Evolutionary conservation across 805 yeast species (phyloP).

Genomic region (Metschnikowia koreensis): DNA sequence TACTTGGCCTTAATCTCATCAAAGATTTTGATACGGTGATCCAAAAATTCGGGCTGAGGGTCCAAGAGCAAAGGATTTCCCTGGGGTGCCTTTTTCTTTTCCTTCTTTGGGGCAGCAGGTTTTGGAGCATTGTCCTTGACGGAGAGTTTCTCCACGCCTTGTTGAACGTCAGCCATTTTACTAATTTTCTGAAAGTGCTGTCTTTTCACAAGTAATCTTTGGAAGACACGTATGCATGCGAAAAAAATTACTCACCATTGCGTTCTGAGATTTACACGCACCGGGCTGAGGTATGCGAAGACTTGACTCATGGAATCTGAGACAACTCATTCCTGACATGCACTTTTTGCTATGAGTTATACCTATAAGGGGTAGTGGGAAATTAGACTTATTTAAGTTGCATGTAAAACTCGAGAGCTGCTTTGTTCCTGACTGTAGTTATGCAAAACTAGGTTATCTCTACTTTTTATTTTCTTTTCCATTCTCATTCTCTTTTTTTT

Average conservation of each 20-base stretch:
- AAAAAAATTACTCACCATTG: constrained; percentile 6
- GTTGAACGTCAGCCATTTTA: constrained; percentile 19
- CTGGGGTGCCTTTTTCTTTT: constrained; percentile 43
- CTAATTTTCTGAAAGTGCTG: neutral
- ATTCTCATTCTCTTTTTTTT: no score
- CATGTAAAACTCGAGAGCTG: no score
- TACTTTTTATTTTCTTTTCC: no score
- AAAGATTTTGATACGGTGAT: constrained; percentile 72
- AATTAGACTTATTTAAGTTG: no score
- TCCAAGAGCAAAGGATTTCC: constrained; percentile 48
- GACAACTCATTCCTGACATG: neutral
- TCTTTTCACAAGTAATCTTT: neutral
- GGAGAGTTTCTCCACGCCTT: constrained; percentile 20
- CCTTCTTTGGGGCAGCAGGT: constrained; percentile 28
- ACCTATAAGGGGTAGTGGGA: no score
- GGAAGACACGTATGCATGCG: constrained; percentile 2
- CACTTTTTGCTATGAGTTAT: neutral
- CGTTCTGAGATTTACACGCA: constrained; percentile 11
- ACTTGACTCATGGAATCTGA: neutral
- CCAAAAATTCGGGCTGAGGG: constrained; percentile 84
- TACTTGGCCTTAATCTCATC: constrained; percentile 76
- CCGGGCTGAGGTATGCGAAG: constrained; percentile 2
- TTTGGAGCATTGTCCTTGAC: constrained; percentile 14
- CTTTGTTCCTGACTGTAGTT: no score
- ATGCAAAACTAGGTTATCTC: no score